phyloP scores from a whole-genome alignment of 768 basidiomycete genomes.

The Auricularia cornea region DNA sequence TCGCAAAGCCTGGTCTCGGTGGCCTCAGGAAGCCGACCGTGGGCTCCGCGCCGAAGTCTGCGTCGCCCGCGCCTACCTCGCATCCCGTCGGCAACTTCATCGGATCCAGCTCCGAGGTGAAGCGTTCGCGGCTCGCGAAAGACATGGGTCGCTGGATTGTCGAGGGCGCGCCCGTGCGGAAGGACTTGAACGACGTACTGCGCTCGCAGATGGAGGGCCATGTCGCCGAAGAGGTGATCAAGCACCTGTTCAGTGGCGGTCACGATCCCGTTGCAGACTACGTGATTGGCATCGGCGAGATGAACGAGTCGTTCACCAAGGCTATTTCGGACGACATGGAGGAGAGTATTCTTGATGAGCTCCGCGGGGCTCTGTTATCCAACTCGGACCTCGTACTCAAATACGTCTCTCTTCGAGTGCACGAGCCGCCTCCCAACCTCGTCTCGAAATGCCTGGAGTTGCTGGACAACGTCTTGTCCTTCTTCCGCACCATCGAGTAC shows the following conservation, averaged over 20 bases:
- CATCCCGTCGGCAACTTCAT: slow-evolving; percentile 34
- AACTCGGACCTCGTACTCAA: slow-evolving; percentile 90
- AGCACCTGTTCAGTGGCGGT: slow-evolving; percentile 86
- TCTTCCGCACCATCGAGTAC: slow-evolving; percentile 64
- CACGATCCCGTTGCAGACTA: slow-evolving; percentile 93
- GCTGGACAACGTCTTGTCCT: slow-evolving; percentile 66
- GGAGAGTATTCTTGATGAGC: slow-evolving; percentile 35
- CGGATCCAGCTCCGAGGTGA: slow-evolving; percentile 51
- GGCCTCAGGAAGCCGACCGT: slow-evolving; percentile 36
- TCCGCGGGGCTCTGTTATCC: slow-evolving; percentile 62
- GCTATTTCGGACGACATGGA: slow-evolving; percentile 48
- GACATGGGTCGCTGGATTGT: slow-evolving; percentile 80
- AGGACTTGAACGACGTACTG: slow-evolving; percentile 79
- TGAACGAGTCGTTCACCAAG: slow-evolving; percentile 68
- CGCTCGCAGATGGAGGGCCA: slow-evolving; percentile 89
- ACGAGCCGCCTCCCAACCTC: slow-evolving; percentile 87
- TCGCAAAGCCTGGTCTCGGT: slow-evolving; percentile 30
- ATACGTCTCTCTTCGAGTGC: slow-evolving; percentile 83
- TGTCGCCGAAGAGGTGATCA: slow-evolving; percentile 63
- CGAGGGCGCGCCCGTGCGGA: slow-evolving; percentile 72
- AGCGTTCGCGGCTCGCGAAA: slow-evolving; percentile 58
- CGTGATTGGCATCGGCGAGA: slow-evolving; percentile 60
- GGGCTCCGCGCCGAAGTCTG: slow-evolving; percentile 14
- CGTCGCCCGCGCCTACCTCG: slow-evolving; percentile 25
- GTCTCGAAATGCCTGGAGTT: slow-evolving; percentile 83